Base-by-base conservation (phyloP, 257 asterid genomes). In the Lavandula angustifolia region DNA sequence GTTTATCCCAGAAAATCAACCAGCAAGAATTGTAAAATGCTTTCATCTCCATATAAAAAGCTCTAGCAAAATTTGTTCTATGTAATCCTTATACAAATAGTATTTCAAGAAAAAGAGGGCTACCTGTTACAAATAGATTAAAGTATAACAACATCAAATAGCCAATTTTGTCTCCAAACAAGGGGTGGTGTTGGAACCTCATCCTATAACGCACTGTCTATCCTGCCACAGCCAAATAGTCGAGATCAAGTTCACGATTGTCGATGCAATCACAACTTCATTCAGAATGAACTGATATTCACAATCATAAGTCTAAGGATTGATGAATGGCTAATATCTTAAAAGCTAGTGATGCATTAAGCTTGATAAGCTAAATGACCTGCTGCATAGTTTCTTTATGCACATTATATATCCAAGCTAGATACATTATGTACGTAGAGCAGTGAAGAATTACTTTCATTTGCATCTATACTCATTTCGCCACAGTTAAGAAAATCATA, bases 171-270 rank as follows among this genome's bases (percentile, higher is more conserved):
- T 46, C 57, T 60, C 41, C 62, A 37, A 62, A 56, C 64, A 41
- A 32, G 32, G 60, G 52, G 43, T 13, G 11, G 64, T 16, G 72
- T 51, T 34, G 67, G 52, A 70, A 54, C 53, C 62, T 69, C 57
- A 10, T 7, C 42, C n/a, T 29, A 27, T 8, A 72, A 42, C 34
- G 32, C 1, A 8, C 22, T 12, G 49, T 33, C 13, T 31, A 68
- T 44, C 76, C 81, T 77, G 78, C 57, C 38, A 77, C 56, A 60
- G 7, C 32, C 67, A 14, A 31, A 35, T 57, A 12, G 1, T 32
- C 14, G 12, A 32, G 10, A 27, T 60, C 61, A 64, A 33, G 22
- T 22, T n/a, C 31, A 22, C 2, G 27, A 22, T 22, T 22, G 27
- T 35, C 18, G 10, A 58, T 6, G 7, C 16, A 3, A 8, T 40